These are phyloP conservation scores for Chlorella sp. DNA, from an alignment of 139 green algal species.

Conservation along the genomic window DNA sequence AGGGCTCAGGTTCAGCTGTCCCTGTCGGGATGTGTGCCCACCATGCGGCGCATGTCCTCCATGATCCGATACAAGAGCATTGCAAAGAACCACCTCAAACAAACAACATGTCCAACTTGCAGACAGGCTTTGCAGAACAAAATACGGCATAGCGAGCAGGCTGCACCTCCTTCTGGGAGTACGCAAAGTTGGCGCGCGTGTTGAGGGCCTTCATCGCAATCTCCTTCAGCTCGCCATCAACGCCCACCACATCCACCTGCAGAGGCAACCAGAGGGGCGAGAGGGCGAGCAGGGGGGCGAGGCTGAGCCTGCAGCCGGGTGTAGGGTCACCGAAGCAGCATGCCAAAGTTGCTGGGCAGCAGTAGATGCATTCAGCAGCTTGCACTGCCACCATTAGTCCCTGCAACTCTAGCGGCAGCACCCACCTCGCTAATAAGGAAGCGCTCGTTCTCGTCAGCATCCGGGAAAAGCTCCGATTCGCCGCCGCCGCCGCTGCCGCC, in stretches of 20 bases:
- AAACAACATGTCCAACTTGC: no score
- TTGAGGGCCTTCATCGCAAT: constrained; percentile 73
- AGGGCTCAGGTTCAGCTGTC: no score
- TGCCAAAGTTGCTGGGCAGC: no score
- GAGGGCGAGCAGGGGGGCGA: neutral
- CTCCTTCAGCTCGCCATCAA: constrained; percentile 75
- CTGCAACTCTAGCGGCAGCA: neutral
- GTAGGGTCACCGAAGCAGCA: no score
- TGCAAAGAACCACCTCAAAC: no score
- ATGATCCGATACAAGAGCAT: no score
- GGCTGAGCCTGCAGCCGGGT: no score
- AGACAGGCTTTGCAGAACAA: no score
- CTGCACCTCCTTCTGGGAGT: constrained; percentile 75
- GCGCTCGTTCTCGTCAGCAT: constrained; percentile 50
- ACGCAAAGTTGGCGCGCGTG: constrained; percentile 93
- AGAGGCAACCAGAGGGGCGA: neutral
- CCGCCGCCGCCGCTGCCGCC: neutral
- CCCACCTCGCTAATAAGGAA: constrained; percentile 80
- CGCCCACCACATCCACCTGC: constrained; percentile 84
- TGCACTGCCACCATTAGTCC: neutral
- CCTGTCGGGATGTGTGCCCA: no score
- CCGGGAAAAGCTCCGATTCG: neutral
- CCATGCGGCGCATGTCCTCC: no score
- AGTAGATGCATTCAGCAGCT: no score
- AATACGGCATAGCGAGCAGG: no score